Percentiles rank a stretch among this genome's conserved stretches.
Conservation (phyloP, 768 basidiomycete genomes). For the Mycena galericulata region DNA sequence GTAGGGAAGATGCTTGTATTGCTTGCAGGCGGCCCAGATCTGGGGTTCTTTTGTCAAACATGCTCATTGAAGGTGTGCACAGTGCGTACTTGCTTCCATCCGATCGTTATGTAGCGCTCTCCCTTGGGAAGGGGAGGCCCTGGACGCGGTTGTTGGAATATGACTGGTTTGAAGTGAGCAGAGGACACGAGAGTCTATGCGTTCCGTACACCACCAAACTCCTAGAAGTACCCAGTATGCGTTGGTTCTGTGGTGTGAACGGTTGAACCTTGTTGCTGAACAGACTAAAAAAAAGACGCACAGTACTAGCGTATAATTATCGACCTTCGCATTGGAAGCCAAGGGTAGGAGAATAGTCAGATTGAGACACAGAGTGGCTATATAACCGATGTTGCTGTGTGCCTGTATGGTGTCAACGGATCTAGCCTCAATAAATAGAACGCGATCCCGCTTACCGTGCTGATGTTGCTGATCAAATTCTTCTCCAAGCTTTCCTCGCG, state of each 20-base stretch:
- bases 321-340: slow-evolving; percentile 66
- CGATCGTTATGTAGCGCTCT: slow-evolving; percentile 82
- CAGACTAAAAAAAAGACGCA: slow-evolving; percentile 47
- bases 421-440: neutral
- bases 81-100: slow-evolving; percentile 82
- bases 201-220: slow-evolving; percentile 86
- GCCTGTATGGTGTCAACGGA: slow-evolving; percentile 53
- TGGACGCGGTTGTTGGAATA: slow-evolving; percentile 87
- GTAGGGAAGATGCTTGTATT: slow-evolving; percentile 82
- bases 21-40: slow-evolving; percentile 82
- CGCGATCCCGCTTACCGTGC: slow-evolving; percentile 63
- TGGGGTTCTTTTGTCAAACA: slow-evolving; percentile 40
- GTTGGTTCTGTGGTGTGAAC: slow-evolving; percentile 61
- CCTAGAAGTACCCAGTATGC: slow-evolving; percentile 83
- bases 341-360: slow-evolving; percentile 78
- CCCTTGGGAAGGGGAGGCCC: slow-evolving; percentile 84
- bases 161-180: slow-evolving; percentile 57
- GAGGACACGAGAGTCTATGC: neutral
- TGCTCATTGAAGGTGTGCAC: neutral
- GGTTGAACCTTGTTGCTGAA: neutral
- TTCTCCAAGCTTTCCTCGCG: slow-evolving; percentile 83
- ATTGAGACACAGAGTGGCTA: slow-evolving; percentile 73
- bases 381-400: slow-evolving; percentile 83
- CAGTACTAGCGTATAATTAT: slow-evolving; percentile 82
- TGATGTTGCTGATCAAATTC: slow-evolving; percentile 88